Evolutionary conservation across 495 filamentous ascomycete genomes (phyloP), one percentile per base, ranked within the genome.

Genomic region (Annulohypoxylon moriforme): DNA sequence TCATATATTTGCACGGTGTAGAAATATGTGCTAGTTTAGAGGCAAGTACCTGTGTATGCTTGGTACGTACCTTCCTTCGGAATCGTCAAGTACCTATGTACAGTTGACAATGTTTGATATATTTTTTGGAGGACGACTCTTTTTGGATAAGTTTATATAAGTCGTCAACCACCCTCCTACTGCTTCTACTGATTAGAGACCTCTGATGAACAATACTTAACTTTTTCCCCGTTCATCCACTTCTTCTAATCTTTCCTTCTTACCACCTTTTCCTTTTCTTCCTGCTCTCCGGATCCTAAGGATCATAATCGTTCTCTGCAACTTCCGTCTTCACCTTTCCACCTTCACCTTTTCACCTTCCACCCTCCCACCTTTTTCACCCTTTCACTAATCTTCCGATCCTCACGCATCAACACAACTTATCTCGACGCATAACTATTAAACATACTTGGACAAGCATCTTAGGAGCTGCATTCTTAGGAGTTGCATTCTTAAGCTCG

Each of bases 391-490:
- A 18, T 46, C 40, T 18, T 47, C 44, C 6, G 44, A 47, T 40
- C 40, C 20, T 20, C 3, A 20, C 18, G 18, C 42, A 47, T 2
- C 42, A 20, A 47, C 16, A 16, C 1, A 10, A 36, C 33, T n/a
- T n/a, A n/a, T n/a, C n/a, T n/a, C n/a, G n/a, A n/a, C n/a, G 42
- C 38, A 42, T 42, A 42, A 42, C 38, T 42, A 44, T 20, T 44
- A 44, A 44, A 6, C 40, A 44, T 44, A 44, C 40, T 44, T 44
- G 40, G 40, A 8, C 40, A 13, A 44, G n/a, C 47, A 52, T 52
- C 25, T 29, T 52, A 52, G 47, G 47, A 27, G 9, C 27, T 52
- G 47, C 47, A 52, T 13, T 3, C 8, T 27, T 52, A 24, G 4
- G 31, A 7, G 33, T 10, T 10, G 24, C 49, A 52, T 13, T 3